These are phyloP conservation scores for Biscogniauxia mediterranea DNA, from an alignment of 2,329 filamentous ascomycete genomes.

Conservation along the genomic window DNA sequence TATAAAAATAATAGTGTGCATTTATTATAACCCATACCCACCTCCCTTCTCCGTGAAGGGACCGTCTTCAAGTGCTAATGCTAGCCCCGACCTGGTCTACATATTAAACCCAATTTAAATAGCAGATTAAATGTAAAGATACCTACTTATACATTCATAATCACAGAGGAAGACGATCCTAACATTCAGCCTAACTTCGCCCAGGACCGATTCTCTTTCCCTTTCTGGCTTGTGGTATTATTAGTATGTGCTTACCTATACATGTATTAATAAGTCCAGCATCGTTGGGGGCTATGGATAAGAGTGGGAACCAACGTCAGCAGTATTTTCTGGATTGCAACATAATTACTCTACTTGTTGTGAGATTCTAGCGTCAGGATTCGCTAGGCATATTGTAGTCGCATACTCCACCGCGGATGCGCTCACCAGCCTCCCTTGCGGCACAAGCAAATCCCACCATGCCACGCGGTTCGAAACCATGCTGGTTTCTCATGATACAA, in stretches of 20 bases:
- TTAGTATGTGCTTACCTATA: background rate
- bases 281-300: background rate
- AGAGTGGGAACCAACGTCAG: background rate
- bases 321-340: background rate
- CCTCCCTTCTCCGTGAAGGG: no score
- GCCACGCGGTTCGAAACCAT: background rate
- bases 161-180: no score
- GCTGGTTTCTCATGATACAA: background rate
- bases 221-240: background rate
- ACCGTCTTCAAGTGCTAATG: no score
- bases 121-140: no score
- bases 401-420: background rate
- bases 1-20: no score
- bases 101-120: no score
- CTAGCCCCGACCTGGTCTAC: no score
- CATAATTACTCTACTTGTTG: background rate
- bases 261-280: no score
- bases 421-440: background rate
- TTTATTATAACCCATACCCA: no score
- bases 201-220: background rate
- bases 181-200: no score
- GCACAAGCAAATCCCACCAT: background rate
- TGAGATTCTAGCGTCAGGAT: background rate
- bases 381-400: background rate
- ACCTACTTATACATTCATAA: no score